Conservation (phyloP, 306 rosid genomes). For the Leucaena leucocephala region DNA sequence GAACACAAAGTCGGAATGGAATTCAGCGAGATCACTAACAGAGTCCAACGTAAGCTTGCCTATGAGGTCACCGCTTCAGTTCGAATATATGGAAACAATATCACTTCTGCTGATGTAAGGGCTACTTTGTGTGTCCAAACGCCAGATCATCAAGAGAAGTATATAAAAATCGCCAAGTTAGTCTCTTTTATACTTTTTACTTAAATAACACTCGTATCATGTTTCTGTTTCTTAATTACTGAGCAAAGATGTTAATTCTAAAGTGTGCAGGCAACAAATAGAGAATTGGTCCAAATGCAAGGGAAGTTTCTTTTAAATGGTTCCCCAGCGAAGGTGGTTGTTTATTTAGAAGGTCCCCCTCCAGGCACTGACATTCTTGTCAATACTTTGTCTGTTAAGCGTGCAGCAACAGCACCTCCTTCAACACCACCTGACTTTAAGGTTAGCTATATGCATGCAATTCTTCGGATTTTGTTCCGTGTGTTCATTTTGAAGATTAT, state of each 20-base stretch:
- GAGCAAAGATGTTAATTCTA: slow-evolving; percentile 23
- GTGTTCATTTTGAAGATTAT: too few species aligned
- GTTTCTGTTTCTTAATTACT: slow-evolving; percentile 30
- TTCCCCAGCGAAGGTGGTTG: not conserved
- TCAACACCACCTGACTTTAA: not conserved
- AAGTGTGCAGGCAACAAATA: not conserved
- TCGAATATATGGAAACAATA: slow-evolving; percentile 76
- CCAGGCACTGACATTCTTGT: not conserved
- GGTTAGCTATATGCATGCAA: not conserved
- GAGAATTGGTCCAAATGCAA: not conserved
- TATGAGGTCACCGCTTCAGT: slow-evolving; percentile 74
- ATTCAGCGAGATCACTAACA: slow-evolving; percentile 92
- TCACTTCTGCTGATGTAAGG: slow-evolving; percentile 62
- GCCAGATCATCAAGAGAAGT: slow-evolving; percentile 71
- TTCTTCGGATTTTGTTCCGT: not conserved
- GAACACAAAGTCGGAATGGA: slow-evolving; percentile 88
- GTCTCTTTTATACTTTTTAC: slow-evolving; percentile 31
- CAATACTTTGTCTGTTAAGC: not conserved
- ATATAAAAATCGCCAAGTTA: slow-evolving; percentile 84
- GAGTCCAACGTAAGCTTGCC: slow-evolving; percentile 82
- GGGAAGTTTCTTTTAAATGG: not conserved
- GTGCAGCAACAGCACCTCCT: not conserved
- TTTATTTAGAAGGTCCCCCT: not conserved
- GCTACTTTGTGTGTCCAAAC: slow-evolving; percentile 78
- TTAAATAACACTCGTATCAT: not conserved